Evolutionary conservation across 345 rosid genomes (phyloP), one percentile per base, ranked within the genome.

Genomic region (Corchorus olitorius): DNA sequence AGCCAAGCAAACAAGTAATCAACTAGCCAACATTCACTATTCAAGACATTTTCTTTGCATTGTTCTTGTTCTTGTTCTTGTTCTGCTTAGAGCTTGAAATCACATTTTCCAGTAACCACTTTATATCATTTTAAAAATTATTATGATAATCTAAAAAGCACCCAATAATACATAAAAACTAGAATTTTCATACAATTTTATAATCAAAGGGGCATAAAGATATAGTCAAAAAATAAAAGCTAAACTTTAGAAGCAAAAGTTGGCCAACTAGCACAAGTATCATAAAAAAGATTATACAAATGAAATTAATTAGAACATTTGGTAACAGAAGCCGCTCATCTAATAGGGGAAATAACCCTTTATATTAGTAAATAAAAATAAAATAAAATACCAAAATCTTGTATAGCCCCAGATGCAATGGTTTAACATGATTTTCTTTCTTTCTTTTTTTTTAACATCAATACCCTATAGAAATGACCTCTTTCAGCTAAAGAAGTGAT

Each of bases 151-250:
- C 2, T 8, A 33, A 56, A 19, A 56, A 67, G 9, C 55, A 67
- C 20, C 41, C 41, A 15, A 68, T 6, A 49, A 68, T 68, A 27
- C 17, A 68, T 46, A 12, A 67, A 67, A 9, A 15, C 46, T 13
- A 8, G 12, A 67, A 67, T 67, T 55, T 55, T 35, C 71, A 46
- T 20, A 46, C 20, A 10, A 67, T 22, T 6, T 35, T 12, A 46
- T 46, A 67, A 46, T 20, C 55, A 67, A 67, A 67, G 72, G 17
- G n/a, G 5, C 71, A 66, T 12, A 20, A 43, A 65, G 46, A 16
- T 37, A 65, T 4, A 3, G 60, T 55, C 33, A 55, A 19, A 8
- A 19, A 65, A 19, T 43, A 33, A 65, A 65, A n/a, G 4, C 17
- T 45, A 27, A 45, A 19, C 15, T 19, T 43, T 19, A 9, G 27